Evolutionary conservation across 345 rosid genomes (phyloP).

Genomic region (Psidium friedrichsthalianum): DNA sequence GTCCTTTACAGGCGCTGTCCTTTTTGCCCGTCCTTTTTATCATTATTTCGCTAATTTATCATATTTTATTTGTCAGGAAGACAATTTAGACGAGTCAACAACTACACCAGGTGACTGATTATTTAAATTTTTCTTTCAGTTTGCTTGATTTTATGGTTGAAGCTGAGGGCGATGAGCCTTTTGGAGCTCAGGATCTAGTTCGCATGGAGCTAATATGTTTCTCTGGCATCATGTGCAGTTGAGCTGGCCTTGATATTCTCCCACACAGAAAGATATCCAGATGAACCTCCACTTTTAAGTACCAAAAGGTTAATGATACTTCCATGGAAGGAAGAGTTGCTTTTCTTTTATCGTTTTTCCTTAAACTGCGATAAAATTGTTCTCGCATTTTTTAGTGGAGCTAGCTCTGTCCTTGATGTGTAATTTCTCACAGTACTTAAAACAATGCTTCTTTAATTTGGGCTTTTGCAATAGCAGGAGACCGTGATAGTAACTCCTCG

Average conservation of each 20-base stretch:
- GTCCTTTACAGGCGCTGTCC: background rate
- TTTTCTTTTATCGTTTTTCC: background rate
- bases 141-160: background rate
- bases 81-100: conserved; percentile 55
- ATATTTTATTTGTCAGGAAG: conserved; percentile 39
- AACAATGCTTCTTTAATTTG: background rate
- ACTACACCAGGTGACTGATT: conserved; percentile 49
- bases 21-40: background rate
- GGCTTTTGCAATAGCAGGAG: background rate
- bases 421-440: background rate
- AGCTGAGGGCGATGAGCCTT: background rate
- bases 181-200: background rate
- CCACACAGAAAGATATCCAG: conserved; percentile 86
- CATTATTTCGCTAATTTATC: background rate
- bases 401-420: background rate
- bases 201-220: background rate
- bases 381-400: background rate
- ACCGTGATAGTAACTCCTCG: background rate
- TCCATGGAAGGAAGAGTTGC: background rate
- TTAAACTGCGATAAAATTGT: background rate
- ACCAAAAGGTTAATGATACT: conserved; percentile 47
- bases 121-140: background rate
- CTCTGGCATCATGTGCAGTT: conserved; percentile 48
- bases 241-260: conserved; percentile 78
- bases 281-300: conserved; percentile 73